Conservation (phyloP, 345 rosid genomes). For the Salix purpurea region DNA sequence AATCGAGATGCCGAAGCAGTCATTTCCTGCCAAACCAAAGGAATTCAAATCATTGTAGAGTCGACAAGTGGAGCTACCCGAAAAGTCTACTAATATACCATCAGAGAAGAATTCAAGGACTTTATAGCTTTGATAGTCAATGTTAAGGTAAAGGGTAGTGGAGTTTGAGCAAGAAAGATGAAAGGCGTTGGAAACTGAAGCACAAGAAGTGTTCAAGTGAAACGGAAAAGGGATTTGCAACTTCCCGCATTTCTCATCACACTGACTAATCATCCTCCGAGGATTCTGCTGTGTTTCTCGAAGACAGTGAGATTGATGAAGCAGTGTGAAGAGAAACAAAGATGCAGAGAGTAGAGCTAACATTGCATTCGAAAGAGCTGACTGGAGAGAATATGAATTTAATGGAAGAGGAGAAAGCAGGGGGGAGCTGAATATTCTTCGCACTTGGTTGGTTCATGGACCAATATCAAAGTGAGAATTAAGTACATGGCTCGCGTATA, state of each 20-base stretch:
- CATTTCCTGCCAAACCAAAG: slow-evolving; percentile 42
- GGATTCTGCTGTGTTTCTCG: background rate
- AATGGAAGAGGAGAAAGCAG: background rate
- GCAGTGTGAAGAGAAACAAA: slow-evolving; percentile 31
- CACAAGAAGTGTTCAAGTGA: slow-evolving; percentile 44
- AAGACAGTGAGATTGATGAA: slow-evolving; percentile 30
- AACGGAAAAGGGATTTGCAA: slow-evolving; percentile 62
- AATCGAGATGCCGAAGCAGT: slow-evolving; percentile 48
- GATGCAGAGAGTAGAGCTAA: slow-evolving; percentile 26
- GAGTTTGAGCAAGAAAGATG: slow-evolving; percentile 63
- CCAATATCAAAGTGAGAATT: background rate
- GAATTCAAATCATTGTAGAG: slow-evolving; percentile 61
- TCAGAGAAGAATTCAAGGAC: slow-evolving; percentile 66
- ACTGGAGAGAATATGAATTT: slow-evolving; percentile 9
- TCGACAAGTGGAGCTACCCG: slow-evolving; percentile 51
- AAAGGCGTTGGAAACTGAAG: slow-evolving; percentile 36
- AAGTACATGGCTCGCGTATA: background rate
- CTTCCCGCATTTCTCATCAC: slow-evolving; percentile 55
- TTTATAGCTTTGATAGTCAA: slow-evolving; percentile 40
- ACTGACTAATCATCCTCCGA: slow-evolving; percentile 6
- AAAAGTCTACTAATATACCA: slow-evolving; percentile 66
- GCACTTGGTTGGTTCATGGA: background rate
- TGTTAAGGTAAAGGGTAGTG: slow-evolving; percentile 46
- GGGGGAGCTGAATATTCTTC: background rate
- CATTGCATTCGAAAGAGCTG: slow-evolving; percentile 30